These are phyloP conservation scores for Conringia planisiliqua DNA, from an alignment of 345 rosid species.

Conservation along the genomic window DNA sequence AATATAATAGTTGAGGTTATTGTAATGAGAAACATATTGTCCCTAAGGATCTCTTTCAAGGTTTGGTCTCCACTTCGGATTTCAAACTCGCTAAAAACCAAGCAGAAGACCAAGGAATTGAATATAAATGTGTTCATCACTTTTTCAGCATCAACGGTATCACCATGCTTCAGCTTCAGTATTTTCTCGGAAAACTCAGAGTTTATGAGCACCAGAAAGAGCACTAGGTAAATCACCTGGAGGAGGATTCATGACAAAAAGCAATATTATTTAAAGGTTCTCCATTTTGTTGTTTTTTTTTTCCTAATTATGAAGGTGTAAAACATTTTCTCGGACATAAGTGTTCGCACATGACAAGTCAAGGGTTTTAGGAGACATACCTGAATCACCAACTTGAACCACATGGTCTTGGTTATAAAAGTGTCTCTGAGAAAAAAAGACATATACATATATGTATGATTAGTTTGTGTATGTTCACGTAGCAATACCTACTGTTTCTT, in stretches of 20 bases:
- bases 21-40: constrained; percentile 57
- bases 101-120: constrained; percentile 61
- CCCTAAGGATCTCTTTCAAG: constrained; percentile 54
- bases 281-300: background rate
- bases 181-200: constrained; percentile 25
- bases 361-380: constrained; percentile 28
- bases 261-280: background rate
- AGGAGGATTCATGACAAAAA: background rate
- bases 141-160: constrained; percentile 37
- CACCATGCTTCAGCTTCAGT: constrained; percentile 43
- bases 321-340: background rate
- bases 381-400: constrained; percentile 74
- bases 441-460: background rate
- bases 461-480: background rate
- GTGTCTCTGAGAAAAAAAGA: constrained; percentile 52
- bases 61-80: constrained; percentile 64
- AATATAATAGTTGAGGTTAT: constrained; percentile 47
- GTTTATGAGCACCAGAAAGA: constrained; percentile 53
- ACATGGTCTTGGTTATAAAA: constrained; percentile 80
- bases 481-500: background rate
- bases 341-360: background rate
- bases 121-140: constrained; percentile 74
- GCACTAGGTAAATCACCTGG: constrained; percentile 67
- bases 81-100: constrained; percentile 78
- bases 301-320: background rate